phyloP scores from a whole-genome alignment of 345 rosid species.

The Camelina neglecta region DNA sequence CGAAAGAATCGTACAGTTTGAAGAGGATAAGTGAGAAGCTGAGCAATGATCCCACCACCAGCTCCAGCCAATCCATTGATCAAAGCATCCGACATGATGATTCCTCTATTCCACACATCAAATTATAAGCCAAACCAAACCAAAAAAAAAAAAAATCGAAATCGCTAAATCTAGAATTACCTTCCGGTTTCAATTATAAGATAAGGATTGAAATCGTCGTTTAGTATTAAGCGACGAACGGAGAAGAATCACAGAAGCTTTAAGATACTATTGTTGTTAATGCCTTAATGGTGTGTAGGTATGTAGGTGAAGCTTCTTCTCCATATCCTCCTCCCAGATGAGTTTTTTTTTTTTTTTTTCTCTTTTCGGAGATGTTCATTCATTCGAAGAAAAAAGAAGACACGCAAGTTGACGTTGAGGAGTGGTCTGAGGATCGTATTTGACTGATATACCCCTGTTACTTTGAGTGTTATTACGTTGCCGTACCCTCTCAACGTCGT shows the following conservation, averaged over 20 bases:
- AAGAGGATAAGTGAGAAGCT: conserved; percentile 91
- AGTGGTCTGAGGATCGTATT: neutral
- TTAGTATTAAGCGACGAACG: neutral
- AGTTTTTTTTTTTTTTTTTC: too few relatives aligned
- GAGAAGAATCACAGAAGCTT: conserved; percentile 5
- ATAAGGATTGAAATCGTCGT: neutral
- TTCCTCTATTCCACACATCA: neutral
- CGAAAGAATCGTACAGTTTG: conserved; percentile 66
- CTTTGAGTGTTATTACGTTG: conserved; percentile 8
- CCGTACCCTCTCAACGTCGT: neutral
- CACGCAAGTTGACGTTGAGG: conserved; percentile 40
- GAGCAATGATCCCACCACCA: conserved; percentile 98
- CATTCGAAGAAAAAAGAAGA: conserved; percentile 12
- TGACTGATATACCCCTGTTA: conserved; percentile 23
- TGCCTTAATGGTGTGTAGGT: conserved; percentile 2
- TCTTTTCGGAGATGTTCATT: conserved; percentile 9
- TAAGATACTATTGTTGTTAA: neutral
- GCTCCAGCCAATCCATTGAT: conserved; percentile 97
- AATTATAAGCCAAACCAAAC: neutral
- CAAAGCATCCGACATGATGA: conserved; percentile 88
- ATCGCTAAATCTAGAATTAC: conserved; percentile 28
- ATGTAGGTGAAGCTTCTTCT: conserved; percentile 19
- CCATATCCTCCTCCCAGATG: conserved; percentile 12
- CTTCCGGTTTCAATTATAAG: conserved; percentile 3
- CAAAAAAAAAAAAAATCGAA: neutral